Conservation (phyloP, 331 rosid species). For the Pyrus hybrid region DNA sequence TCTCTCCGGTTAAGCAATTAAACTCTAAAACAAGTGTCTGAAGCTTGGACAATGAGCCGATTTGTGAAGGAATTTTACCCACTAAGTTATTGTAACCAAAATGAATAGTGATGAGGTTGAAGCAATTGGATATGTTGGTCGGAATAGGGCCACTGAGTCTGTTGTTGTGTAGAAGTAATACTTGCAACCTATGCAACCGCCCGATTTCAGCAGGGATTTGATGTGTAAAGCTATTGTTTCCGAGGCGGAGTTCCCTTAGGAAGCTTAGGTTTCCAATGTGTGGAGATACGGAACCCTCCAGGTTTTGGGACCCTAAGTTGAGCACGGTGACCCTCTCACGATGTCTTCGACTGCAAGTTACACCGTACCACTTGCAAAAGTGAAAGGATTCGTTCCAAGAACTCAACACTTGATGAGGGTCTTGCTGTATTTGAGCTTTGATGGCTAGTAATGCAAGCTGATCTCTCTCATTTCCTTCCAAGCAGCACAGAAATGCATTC, state of each 20-base stretch:
- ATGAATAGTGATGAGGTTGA: neutral
- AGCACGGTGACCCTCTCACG: neutral
- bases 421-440: too few relatives aligned
- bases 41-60: neutral
- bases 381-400: too few relatives aligned
- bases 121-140: slow-evolving; percentile 8
- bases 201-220: neutral
- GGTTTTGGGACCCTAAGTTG: neutral
- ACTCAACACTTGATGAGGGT: too few relatives aligned
- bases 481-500: too few relatives aligned
- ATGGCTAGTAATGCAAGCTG: too few relatives aligned
- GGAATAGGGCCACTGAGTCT: neutral
- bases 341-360: neutral
- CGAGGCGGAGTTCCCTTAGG: neutral
- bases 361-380: neutral
- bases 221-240: neutral
- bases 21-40: too few relatives aligned
- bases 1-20: neutral
- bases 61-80: neutral
- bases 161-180: neutral
- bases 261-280: neutral
- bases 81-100: neutral
- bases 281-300: neutral
- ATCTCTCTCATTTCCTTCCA: too few relatives aligned
- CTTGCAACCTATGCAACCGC: neutral